Base-by-base conservation (phyloP, 2,329 filamentous ascomycete species). In the Aspergillus bombycis region DNA sequence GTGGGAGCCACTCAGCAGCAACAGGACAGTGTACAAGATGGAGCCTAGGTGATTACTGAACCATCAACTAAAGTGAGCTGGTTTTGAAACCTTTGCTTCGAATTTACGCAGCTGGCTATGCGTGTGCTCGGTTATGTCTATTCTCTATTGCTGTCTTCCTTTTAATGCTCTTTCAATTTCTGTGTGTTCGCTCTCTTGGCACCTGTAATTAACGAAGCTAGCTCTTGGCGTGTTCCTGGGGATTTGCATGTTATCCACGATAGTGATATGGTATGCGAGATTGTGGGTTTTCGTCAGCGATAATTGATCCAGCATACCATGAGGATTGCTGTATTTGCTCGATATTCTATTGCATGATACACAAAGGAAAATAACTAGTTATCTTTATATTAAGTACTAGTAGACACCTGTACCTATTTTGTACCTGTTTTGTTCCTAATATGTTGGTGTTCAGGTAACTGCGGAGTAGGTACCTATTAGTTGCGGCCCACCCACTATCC, bases 1-100 rank as follows among this genome's bases (percentile, higher is more conserved):
- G 92, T 90, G 64, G 87, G 87, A 52, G 88, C 86, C 26, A 86
- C 86, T 58, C 86, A 89, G 69, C 79, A 80, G 66, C 77, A 79
- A 67, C 74, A 76, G 61, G 74, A 69, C 38, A 67, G 66, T 53
- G 64, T 60, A 46, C 66, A 74, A 50, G 74, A 76, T 63, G 66
- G 63, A 45, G 41, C 62, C 19, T 70, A 70, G 46, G 41, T 23
- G n/a, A 38, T 9, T 34, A 32, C 38, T 36, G 9, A 41, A 30
- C 57, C 45, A 23, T 41, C 54, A 57, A 28, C 23, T 32, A 36
- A 28, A 55, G 34, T 28, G 52, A 38, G 52, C 52, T 26, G 23
- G 34, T 28, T 55, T 38, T 7, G 28, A 34, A n/a, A 56, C 26
- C 34, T 57, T 61, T 58, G 48, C 21, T 65, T 65, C 63, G 21